Percentiles rank a stretch among this genome's conserved stretches.
Evolutionary conservation across 768 basidiomycete species (phyloP).

Genomic region (Amylocystis lapponica): DNA sequence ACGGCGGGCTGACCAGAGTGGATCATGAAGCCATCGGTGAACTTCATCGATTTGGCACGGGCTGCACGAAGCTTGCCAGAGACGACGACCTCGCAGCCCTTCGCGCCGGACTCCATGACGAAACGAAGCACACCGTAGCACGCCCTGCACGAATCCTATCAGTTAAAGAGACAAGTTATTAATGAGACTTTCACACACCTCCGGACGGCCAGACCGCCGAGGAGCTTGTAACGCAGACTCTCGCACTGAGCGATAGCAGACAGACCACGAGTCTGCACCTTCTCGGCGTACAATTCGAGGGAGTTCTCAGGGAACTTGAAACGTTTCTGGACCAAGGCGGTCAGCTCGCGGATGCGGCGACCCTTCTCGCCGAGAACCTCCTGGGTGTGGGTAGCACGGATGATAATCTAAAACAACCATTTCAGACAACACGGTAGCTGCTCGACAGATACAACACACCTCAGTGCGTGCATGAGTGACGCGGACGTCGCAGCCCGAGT

Average conservation of each 20-base stretch:
- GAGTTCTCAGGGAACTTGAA: constrained; percentile 99
- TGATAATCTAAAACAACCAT: constrained; percentile 72
- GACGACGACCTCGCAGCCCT: constrained; percentile 99
- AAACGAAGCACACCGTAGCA: constrained; percentile 99
- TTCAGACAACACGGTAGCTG: background rate
- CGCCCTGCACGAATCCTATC: constrained; percentile 44
- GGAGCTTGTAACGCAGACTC: constrained; percentile 96
- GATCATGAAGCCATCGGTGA: constrained; percentile 99
- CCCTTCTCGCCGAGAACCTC: constrained; percentile 99
- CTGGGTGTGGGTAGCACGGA: constrained; percentile 98
- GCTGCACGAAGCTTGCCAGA: constrained; percentile 99
- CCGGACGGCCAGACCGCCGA: constrained; percentile 98
- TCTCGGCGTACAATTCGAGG: constrained; percentile 98
- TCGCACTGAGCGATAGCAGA: constrained; percentile 99
- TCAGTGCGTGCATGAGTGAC: constrained; percentile 99
- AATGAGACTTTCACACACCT: constrained; percentile 66
- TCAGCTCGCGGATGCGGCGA: constrained; percentile 97
- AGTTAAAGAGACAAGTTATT: background rate
- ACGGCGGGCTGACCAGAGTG: constrained; percentile 96
- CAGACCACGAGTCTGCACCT: constrained; percentile 96
- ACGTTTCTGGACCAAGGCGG: constrained; percentile 95
- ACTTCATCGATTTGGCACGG: constrained; percentile 99
- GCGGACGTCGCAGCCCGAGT: constrained; percentile 99
- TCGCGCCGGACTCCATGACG: constrained; percentile 99
- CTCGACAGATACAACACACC: constrained; percentile 33